Evolutionary conservation across 257 asterid genomes (phyloP).

Genomic region (Gentiana straminea): DNA sequence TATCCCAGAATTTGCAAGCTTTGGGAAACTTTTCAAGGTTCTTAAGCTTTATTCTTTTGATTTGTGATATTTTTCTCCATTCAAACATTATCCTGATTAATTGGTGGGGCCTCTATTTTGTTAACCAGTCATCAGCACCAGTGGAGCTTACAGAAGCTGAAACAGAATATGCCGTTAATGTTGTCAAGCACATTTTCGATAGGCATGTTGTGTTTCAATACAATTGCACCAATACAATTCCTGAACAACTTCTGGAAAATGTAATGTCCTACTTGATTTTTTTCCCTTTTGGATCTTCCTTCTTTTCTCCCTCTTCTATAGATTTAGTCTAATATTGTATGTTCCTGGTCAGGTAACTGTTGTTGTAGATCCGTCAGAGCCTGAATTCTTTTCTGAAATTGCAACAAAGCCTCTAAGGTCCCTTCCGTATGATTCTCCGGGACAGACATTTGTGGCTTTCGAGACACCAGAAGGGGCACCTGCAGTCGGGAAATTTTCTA

Average conservation of each 20-base stretch:
- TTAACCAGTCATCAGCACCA: slow-evolving; percentile 77
- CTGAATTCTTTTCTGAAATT: slow-evolving; percentile 88
- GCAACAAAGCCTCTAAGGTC: slow-evolving; percentile 70
- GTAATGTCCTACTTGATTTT: slow-evolving; percentile 24
- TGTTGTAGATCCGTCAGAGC: slow-evolving; percentile 92
- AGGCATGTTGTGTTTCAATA: slow-evolving; percentile 86
- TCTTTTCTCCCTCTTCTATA: slow-evolving; percentile 3
- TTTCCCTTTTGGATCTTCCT: background rate
- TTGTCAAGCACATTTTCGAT: slow-evolving; percentile 92
- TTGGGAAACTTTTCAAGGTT: slow-evolving; percentile 98
- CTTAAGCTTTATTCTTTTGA: slow-evolving; percentile 7
- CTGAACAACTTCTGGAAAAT: slow-evolving; percentile 88
- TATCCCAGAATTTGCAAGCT: slow-evolving; percentile 72
- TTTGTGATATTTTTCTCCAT: slow-evolving; percentile 1
- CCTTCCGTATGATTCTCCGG: slow-evolving; percentile 88
- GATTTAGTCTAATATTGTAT: slow-evolving; percentile 10
- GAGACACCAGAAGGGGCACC: slow-evolving; percentile 92
- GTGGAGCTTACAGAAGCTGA: slow-evolving; percentile 99
- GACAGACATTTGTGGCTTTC: slow-evolving; percentile 86
- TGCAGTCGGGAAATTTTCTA: slow-evolving; percentile 87
- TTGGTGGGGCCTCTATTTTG: slow-evolving; percentile 6
- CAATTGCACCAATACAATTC: slow-evolving; percentile 95
- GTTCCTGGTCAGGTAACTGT: slow-evolving; percentile 61
- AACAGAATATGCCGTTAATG: slow-evolving; percentile 96
- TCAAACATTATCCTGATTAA: slow-evolving; percentile 16